These are phyloP conservation scores for Lachancea lanzarotensis DNA, from an alignment of 805 yeast genomes.

Conservation along the genomic window DNA sequence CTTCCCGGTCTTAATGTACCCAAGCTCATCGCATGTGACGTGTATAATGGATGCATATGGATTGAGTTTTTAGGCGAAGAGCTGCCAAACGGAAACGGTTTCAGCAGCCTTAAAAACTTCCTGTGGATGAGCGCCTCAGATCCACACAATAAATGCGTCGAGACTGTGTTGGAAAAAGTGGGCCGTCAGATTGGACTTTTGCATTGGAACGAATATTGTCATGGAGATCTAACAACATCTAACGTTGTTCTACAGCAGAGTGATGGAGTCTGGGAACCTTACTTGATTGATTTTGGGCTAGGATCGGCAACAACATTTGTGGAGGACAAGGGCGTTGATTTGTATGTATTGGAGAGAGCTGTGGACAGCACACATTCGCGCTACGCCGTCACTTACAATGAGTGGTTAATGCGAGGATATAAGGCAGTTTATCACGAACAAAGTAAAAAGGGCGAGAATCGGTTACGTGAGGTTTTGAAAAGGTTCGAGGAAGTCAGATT, in stretches of 20 bases:
- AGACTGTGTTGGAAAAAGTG: constrained; percentile 43
- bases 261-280: constrained; percentile 38
- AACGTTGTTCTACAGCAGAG: constrained; percentile 55
- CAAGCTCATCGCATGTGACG: constrained; percentile 65
- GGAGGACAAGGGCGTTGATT: constrained; percentile 96
- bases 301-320: constrained; percentile 67
- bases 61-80: constrained; percentile 70
- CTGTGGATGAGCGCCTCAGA: constrained; percentile 46
- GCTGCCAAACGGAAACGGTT: constrained; percentile 41
- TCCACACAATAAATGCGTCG: constrained; percentile 36
- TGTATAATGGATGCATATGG: constrained; percentile 75
- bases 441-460: constrained; percentile 35
- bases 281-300: constrained; percentile 85
- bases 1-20: constrained; percentile 61
- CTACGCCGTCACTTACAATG: constrained; percentile 54
- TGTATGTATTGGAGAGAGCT: constrained; percentile 91
- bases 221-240: constrained; percentile 92
- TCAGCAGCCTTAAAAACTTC: constrained; percentile 66
- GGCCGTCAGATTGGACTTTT: constrained; percentile 64
- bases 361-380: constrained; percentile 84
- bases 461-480: constrained; percentile 45
- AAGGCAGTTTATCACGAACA: constrained; percentile 31
- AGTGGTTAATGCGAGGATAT: constrained; percentile 72
- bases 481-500: constrained; percentile 78
- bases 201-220: constrained; percentile 74